A percentile compares a stretch with the other conserved stretches of the same genome.
Conservation (phyloP, 2,329 filamentous ascomycete species). For the Aspergillus latus region DNA sequence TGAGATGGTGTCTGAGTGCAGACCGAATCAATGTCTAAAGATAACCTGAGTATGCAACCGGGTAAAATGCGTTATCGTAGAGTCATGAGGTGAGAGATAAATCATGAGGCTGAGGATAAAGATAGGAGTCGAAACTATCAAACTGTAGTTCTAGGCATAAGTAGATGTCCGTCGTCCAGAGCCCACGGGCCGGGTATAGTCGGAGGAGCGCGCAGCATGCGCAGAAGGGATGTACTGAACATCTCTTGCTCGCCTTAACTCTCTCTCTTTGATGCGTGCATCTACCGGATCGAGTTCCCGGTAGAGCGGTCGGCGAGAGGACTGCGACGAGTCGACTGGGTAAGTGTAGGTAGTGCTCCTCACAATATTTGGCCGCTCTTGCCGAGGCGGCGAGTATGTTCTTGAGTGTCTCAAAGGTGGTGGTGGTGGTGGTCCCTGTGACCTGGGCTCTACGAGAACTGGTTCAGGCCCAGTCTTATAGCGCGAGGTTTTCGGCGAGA, state of each 20-base stretch:
- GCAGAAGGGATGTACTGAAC: slow-evolving; percentile 20
- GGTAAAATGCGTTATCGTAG: slow-evolving; percentile 8
- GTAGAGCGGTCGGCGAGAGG: slow-evolving; percentile 18
- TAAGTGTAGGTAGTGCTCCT: slow-evolving; percentile 34
- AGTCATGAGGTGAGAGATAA: slow-evolving; percentile 1
- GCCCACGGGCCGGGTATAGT: slow-evolving; percentile 8
- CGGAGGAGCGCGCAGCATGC: slow-evolving; percentile 18
- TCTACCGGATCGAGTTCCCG: slow-evolving; percentile 27
- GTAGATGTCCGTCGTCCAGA: slow-evolving; percentile 27
- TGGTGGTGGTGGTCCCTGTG: slow-evolving; percentile 7
- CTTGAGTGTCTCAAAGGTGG: slow-evolving; percentile 28
- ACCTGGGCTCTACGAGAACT: slow-evolving; percentile 29
- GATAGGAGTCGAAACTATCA: not conserved
- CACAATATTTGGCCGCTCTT: slow-evolving; percentile 24
- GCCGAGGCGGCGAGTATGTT: slow-evolving; percentile 30
- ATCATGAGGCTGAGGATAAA: not conserved
- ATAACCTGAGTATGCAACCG: slow-evolving; percentile 1
- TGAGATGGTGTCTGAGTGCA: slow-evolving; percentile 4
- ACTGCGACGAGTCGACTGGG: slow-evolving; percentile 18
- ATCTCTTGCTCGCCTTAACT: slow-evolving; percentile 31
- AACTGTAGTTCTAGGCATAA: not conserved
- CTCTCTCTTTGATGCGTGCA: slow-evolving; percentile 24
- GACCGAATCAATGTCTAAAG: slow-evolving; percentile 7
- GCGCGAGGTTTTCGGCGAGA: slow-evolving; percentile 36
- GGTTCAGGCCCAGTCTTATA: slow-evolving; percentile 33